A percentile compares a stretch with the other conserved stretches of the same genome.
These are phyloP conservation scores for Elaeagnus macrophylla DNA, from an alignment of 306 rosid genomes.

Conservation along the genomic window DNA sequence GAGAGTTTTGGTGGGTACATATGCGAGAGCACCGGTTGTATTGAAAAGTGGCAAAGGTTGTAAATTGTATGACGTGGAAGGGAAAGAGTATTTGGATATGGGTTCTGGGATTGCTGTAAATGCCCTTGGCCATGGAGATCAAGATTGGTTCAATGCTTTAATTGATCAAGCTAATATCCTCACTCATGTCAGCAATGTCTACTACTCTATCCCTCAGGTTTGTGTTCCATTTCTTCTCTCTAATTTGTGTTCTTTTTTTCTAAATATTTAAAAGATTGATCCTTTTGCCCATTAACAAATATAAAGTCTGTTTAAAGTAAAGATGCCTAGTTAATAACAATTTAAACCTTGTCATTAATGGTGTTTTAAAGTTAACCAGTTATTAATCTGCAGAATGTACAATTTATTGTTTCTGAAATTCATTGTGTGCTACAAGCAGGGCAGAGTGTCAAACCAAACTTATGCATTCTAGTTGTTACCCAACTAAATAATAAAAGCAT, in stretches of 20 bases:
- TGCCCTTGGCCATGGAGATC: slow-evolving; percentile 72
- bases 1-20: slow-evolving; percentile 58
- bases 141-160: slow-evolving; percentile 70
- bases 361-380: slow-evolving; percentile 1
- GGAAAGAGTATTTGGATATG: slow-evolving; percentile 70
- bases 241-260: background rate
- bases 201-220: slow-evolving; percentile 75
- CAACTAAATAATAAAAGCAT: too few relatives aligned
- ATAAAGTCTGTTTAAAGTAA: too few relatives aligned
- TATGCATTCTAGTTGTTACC: background rate
- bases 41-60: slow-evolving; percentile 66
- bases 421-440: too few relatives aligned
- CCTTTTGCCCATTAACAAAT: too few relatives aligned
- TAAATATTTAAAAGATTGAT: slow-evolving; percentile 2
- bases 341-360: background rate
- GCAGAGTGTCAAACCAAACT: too few relatives aligned
- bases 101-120: slow-evolving; percentile 76
- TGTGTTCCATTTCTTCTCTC: background rate
- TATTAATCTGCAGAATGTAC: too few relatives aligned
- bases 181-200: slow-evolving; percentile 77
- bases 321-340: too few relatives aligned
- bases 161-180: slow-evolving; percentile 55
- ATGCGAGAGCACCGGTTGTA: slow-evolving; percentile 67
- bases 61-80: slow-evolving; percentile 62
- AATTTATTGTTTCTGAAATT: too few relatives aligned